These are phyloP conservation scores for Plasmodium cynomolgi DNA, from an alignment of 169 alveolate species.

Conservation along the genomic window DNA sequence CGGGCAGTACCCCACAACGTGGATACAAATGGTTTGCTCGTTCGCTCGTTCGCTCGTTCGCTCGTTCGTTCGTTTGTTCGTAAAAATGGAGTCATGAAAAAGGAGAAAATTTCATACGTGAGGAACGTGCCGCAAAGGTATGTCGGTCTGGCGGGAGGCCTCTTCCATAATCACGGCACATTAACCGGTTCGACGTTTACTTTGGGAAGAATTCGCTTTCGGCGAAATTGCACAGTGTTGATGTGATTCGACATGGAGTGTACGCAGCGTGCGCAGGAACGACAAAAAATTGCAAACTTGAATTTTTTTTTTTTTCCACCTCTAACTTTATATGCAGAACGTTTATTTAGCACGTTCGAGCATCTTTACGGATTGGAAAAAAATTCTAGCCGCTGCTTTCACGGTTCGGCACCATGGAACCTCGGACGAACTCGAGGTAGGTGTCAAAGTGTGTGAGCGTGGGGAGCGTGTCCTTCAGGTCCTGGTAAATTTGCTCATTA, in stretches of 20 bases:
- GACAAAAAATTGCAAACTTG: constrained; percentile 8
- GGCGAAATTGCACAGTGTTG: neutral
- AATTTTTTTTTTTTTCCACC: neutral
- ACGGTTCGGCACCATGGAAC: neutral
- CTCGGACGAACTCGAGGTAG: constrained; percentile 34
- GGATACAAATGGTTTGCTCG: neutral
- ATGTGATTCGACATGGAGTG: neutral
- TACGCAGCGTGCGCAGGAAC: neutral
- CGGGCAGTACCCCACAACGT: neutral
- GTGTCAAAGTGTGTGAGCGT: constrained; percentile 28
- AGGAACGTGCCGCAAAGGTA: neutral
- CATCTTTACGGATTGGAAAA: neutral
- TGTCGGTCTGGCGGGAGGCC: neutral
- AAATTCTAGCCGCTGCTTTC: neutral
- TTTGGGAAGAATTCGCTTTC: neutral
- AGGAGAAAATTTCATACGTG: neutral
- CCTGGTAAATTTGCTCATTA: constrained; percentile 18
- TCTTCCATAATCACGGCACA: neutral
- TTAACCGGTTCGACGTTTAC: neutral
- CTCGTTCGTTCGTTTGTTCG: neutral
- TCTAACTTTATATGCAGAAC: neutral
- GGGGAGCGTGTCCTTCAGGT: constrained; percentile 19
- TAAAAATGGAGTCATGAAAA: neutral
- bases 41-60: neutral
- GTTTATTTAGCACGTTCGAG: neutral